Evolutionary conservation across 768 basidiomycete species (phyloP), one percentile per base, ranked within the genome.

Genomic region (Dacryopinax spathularia): DNA sequence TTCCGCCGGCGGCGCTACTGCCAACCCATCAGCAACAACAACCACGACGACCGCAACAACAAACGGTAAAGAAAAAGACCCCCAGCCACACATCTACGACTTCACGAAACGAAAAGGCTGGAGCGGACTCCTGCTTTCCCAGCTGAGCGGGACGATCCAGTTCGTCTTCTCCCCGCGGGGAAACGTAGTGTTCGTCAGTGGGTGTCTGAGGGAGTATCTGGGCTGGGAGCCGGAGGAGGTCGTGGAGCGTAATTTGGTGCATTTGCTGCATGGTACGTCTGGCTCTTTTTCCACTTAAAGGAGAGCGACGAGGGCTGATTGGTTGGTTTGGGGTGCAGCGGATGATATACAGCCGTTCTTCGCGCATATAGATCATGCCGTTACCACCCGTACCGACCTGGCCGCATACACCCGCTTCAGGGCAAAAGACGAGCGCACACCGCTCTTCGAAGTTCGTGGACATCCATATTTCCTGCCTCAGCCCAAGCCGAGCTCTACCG

Each of bases 91-190:
- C 25, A 56, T 70, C 37, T 92, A 84, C 69, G 91, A 93, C 72
- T 93, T 92, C 72, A 89, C 88, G 0, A 90, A 89, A 70, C 78
- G 90, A 63, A 91, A 91, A 72, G 80, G 85, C 63, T 93, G 91
- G 91, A 86, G 85, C 18, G 90, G 92, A 72, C 77, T 93, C 15
- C 77, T 91, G 27, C 74, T 88, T 64, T 79, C 83, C 1, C 91
- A 91, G 71, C 80, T 90, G 33, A 82, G 86, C 33, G 90, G 90
- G 65, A 83, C 81, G 18, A 79, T 88, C 70, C 75, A 82, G 34
- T 78, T 93, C 69, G 76, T 91, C 44, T 78, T 90, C 64, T 88
- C 86, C 29, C 75, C 74, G n/a, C 69, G 78, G 9, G 80, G 80
- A 69, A 82, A 80, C 66, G 79, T 91, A 33, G 79, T 87, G 65